A percentile compares a stretch with the other conserved stretches of the same genome.
These are phyloP conservation scores for Colletotrichum destructivum DNA, from an alignment of 2,329 filamentous ascomycete genomes.

Conservation along the genomic window DNA sequence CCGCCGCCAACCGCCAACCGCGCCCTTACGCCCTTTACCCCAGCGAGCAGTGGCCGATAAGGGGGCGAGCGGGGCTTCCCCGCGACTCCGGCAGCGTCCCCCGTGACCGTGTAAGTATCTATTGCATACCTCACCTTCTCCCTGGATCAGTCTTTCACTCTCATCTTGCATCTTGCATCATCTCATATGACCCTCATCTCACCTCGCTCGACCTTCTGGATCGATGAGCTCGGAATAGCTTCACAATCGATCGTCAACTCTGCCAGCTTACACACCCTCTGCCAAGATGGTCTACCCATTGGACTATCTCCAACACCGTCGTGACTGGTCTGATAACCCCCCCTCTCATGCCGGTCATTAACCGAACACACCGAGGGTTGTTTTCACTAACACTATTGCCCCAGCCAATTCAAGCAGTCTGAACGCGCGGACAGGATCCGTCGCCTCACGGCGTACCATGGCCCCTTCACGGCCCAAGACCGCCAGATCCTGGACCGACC, in stretches of 20 bases:
- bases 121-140: conserved; percentile 3
- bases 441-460: conserved; percentile 76
- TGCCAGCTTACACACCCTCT: not conserved
- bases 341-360: not conserved
- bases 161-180: conserved; percentile 9
- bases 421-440: conserved; percentile 80
- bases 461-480: conserved; percentile 75
- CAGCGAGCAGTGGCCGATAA: conserved; percentile 32
- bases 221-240: not conserved
- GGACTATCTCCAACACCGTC: conserved; percentile 78
- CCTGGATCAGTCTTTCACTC: conserved; percentile 14
- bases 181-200: not conserved
- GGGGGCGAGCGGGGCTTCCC: conserved; percentile 37
- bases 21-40: conserved; percentile 34
- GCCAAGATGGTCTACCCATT: conserved; percentile 48
- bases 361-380: not conserved
- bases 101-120: conserved; percentile 38
- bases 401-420: conserved; percentile 83
- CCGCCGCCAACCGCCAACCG: not conserved
- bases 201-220: not conserved
- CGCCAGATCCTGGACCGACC: conserved; percentile 78
- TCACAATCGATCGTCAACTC: not conserved
- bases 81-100: conserved; percentile 31
- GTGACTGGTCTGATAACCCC: conserved; percentile 73
- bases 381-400: conserved; percentile 48